Evolutionary conservation across 1,139 yeast species (phyloP).

Genomic region (Kurtzmaniella quercitrusa): DNA sequence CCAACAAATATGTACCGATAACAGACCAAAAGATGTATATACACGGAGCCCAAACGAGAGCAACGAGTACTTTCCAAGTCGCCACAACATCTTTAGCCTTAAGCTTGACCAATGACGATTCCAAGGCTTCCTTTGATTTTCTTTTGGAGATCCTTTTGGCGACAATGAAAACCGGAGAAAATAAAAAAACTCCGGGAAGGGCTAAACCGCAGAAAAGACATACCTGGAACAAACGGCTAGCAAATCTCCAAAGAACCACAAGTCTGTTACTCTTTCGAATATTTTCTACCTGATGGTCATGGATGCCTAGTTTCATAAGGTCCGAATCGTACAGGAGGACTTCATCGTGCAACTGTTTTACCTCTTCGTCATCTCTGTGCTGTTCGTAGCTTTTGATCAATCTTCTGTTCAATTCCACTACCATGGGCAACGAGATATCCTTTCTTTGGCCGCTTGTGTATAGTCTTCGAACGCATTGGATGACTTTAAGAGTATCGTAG

Average conservation of each 20-base stretch:
- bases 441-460: constrained; percentile 34
- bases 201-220: constrained; percentile 33
- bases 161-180: constrained; percentile 42
- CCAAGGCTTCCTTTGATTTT: constrained; percentile 41
- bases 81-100: constrained; percentile 45
- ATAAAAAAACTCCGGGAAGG: constrained; percentile 41
- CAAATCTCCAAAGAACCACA: constrained; percentile 23
- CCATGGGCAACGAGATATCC: constrained; percentile 38
- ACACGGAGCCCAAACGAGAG: constrained; percentile 41
- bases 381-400: constrained; percentile 38
- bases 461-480: constrained; percentile 39
- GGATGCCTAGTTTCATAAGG: constrained; percentile 33
- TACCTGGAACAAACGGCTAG: constrained; percentile 27
- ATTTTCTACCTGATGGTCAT: constrained; percentile 43
- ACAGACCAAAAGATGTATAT: constrained; percentile 40
- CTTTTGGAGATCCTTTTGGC: constrained; percentile 30
- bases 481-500: constrained; percentile 29
- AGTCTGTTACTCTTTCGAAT: constrained; percentile 26
- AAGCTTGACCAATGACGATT: constrained; percentile 40
- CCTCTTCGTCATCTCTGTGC: constrained; percentile 32
- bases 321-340: constrained; percentile 34
- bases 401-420: constrained; percentile 44
- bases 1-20: constrained; percentile 31
- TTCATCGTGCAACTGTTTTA: constrained; percentile 27
- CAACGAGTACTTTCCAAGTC: constrained; percentile 46